Base-by-base conservation (phyloP, 768 basidiomycete species). In the Tylopilus rubrobrunneus region DNA sequence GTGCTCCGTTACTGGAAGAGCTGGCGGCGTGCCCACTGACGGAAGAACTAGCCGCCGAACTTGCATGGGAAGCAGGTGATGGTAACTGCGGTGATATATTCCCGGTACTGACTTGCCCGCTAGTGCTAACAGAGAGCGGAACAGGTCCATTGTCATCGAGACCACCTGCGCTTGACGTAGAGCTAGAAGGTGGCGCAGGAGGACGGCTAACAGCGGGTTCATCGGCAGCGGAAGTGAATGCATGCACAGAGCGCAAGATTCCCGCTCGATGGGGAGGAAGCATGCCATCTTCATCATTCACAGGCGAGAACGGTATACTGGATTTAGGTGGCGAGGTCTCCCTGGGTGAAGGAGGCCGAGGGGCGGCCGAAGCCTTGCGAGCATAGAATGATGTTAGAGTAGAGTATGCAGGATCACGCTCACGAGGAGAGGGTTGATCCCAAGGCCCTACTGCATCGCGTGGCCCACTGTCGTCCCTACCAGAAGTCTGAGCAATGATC, bases 11-110 rank as follows among this genome's bases (percentile, higher is more conserved):
- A 45, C 68, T 67, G 7, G 68, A 72, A 45, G 68, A 67, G 40
- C 68, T 72, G 21, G 68, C 36, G 2, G 57, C 60, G 8, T 58
- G 66, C 27, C 68, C 70, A 12, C 70, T 66, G 1, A 42, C 47
- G 5, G 70, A 69, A 25, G 67, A 75, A 53, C 75, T 76, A 48
- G 71, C 62, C 5, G 75, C 74, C 36, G 76, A 77, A 37, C 85
- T 81, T 9, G 79, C 75, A 52, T 83, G 81, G 21, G 87, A 87
- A 45, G 82, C 82, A 43, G 89, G 89, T 5, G 87, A 89, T 14
- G 89, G 87, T 28, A 90, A 66, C 63, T 89, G 86, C 4, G 89
- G 89, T 15, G 89, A 90, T 29, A 72, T 66, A 51, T 67, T 70
- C 19, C 68, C 68, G 2, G 67, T 59, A 23, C 56, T 75, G 62